Conservation (phyloP, 2,329 filamentous ascomycete genomes). For the Hymenoscyphus infarciens region DNA sequence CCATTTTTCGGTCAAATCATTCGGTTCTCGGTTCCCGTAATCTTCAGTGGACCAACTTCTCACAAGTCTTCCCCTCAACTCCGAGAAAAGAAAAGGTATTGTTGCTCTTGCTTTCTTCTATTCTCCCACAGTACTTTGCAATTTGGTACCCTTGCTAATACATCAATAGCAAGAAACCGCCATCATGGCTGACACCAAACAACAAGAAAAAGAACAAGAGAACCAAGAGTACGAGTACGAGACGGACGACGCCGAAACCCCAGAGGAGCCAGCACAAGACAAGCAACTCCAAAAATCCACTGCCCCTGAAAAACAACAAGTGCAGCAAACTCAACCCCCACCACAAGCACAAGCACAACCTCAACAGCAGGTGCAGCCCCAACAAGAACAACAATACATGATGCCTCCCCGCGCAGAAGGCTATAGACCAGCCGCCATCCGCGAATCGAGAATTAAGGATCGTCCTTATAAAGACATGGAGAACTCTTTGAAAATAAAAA, state of each 20-base stretch:
- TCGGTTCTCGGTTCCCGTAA: neutral
- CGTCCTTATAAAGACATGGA: constrained; percentile 33
- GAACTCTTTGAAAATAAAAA: constrained; percentile 38
- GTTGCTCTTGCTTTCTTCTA: neutral
- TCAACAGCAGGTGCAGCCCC: neutral
- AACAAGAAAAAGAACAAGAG: neutral
- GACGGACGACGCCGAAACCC: neutral
- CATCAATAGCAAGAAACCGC: neutral
- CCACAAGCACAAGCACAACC: neutral
- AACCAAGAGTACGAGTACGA: constrained; percentile 1
- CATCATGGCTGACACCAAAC: neutral
- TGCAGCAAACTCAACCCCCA: neutral
- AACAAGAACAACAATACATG: constrained; percentile 5
- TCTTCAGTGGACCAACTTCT: neutral
- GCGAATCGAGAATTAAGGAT: constrained; percentile 37
- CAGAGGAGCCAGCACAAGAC: neutral
- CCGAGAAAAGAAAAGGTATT: neutral
- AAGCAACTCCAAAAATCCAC: neutral
- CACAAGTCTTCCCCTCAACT: neutral
- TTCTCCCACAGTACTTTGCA: neutral
- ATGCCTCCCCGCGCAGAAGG: constrained; percentile 18
- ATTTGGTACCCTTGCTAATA: neutral
- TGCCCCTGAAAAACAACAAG: constrained; percentile 3
- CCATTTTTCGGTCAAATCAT: constrained; percentile 1
- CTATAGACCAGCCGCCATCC: constrained; percentile 20